These are phyloP conservation scores for Calocybe gangraenosa DNA, from an alignment of 768 basidiomycete species.

Conservation along the genomic window DNA sequence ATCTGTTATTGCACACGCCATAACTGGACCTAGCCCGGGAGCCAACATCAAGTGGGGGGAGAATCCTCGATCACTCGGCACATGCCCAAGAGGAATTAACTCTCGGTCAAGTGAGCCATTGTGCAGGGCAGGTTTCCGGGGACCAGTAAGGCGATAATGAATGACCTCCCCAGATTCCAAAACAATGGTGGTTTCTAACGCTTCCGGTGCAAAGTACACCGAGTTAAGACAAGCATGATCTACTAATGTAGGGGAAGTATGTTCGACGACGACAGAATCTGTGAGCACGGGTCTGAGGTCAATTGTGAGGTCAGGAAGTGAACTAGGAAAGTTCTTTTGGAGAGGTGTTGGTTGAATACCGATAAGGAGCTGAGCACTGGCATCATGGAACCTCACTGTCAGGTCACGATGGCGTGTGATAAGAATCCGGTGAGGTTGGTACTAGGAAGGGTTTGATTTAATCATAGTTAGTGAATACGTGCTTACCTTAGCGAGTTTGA, in stretches of 20 bases:
- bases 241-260: slow-evolving; percentile 20
- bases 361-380: slow-evolving; percentile 64
- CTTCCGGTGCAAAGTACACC: slow-evolving; percentile 48
- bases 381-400: slow-evolving; percentile 68
- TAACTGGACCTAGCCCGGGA: slow-evolving; percentile 41
- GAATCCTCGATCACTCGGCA: slow-evolving; percentile 38
- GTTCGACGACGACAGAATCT: slow-evolving; percentile 33
- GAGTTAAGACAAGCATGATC: slow-evolving; percentile 34
- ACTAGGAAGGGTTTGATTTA: slow-evolving; percentile 28
- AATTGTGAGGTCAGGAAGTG: slow-evolving; percentile 58
- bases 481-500: slow-evolving; percentile 54
- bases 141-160: slow-evolving; percentile 37
- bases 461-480: neutral
- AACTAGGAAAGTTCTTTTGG: slow-evolving; percentile 59
- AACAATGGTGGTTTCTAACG: slow-evolving; percentile 53
- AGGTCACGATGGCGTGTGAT: slow-evolving; percentile 62
- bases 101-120: slow-evolving; percentile 37
- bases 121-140: slow-evolving; percentile 14
- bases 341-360: slow-evolving; percentile 44
- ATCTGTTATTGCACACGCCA: slow-evolving; percentile 62
- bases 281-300: slow-evolving; percentile 48
- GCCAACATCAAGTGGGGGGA: slow-evolving; percentile 59
- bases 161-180: slow-evolving; percentile 55
- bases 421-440: slow-evolving; percentile 60
- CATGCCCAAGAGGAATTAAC: slow-evolving; percentile 49